Percentiles rank a stretch among this genome's conserved stretches.
Conservation (phyloP, 208 protist species). For the Phytomonas serpens region DNA sequence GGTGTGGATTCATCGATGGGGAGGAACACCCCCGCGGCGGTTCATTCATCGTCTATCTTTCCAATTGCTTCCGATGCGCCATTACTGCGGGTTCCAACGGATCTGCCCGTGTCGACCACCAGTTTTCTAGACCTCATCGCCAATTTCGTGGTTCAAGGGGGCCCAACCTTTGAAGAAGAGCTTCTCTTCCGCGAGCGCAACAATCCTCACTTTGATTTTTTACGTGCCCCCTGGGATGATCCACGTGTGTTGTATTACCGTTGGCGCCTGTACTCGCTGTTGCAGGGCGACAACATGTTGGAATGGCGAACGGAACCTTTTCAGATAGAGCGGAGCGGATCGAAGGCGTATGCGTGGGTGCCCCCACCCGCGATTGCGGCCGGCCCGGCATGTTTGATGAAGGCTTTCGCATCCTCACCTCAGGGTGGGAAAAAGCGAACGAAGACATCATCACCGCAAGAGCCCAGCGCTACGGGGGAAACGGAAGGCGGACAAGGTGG, state of each 20-base stretch:
- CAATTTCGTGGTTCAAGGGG: slow-evolving; percentile 47
- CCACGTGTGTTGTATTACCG: slow-evolving; percentile 75
- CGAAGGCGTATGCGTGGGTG: slow-evolving; percentile 52
- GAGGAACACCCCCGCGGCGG: neutral
- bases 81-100: slow-evolving; percentile 18
- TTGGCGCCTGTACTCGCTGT: slow-evolving; percentile 76
- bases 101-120: slow-evolving; percentile 48
- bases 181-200: slow-evolving; percentile 53
- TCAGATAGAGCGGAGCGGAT: slow-evolving; percentile 45
- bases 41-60: neutral
- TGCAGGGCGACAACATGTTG: slow-evolving; percentile 63
- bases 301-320: slow-evolving; percentile 67
- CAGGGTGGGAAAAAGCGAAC: neutral
- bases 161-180: slow-evolving; percentile 71
- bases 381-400: slow-evolving; percentile 35
- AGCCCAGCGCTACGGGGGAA: neutral
- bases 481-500: neutral
- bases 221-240: slow-evolving; percentile 37
- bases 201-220: slow-evolving; percentile 64
- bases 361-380: slow-evolving; percentile 39
- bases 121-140: slow-evolving; percentile 66
- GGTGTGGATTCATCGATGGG: neutral
- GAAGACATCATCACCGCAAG: neutral
- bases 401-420: neutral
- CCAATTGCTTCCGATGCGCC: slow-evolving; percentile 10